phyloP scores from a whole-genome alignment of 1,284 basidiomycete genomes.

The Moesziomyces sp. region DNA sequence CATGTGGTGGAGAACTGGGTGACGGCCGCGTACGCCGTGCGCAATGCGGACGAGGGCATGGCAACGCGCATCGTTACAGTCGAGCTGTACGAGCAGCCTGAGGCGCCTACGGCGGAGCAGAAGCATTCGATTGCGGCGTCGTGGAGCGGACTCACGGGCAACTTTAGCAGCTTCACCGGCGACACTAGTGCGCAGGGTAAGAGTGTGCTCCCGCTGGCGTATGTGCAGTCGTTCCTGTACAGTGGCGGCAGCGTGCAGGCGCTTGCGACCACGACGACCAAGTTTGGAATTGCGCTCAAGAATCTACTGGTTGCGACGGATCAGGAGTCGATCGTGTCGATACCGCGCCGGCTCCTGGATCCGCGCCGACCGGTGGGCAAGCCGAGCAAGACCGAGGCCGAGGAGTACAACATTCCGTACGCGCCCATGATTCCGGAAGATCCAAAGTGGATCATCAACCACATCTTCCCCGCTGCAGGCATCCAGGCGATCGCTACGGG shows the following conservation, averaged over 20 bases:
- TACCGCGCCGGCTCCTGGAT: slow-evolving; percentile 82
- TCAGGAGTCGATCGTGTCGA: slow-evolving; percentile 78
- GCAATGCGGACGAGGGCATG: slow-evolving; percentile 72
- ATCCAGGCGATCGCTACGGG: slow-evolving; percentile 74
- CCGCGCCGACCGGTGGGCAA: slow-evolving; percentile 83
- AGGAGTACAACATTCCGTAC: slow-evolving; percentile 87
- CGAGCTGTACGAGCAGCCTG: slow-evolving; percentile 80
- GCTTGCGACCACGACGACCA: slow-evolving; percentile 76
- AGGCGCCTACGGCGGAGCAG: slow-evolving; percentile 82
- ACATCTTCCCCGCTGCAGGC: slow-evolving; percentile 73
- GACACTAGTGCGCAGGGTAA: slow-evolving; percentile 13
- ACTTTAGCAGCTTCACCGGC: slow-evolving; percentile 46
- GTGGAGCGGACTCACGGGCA: slow-evolving; percentile 33
- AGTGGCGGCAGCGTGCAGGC: slow-evolving; percentile 74
- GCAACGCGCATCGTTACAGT: slow-evolving; percentile 72
- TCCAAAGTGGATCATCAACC: slow-evolving; percentile 80
- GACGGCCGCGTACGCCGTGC: slow-evolving; percentile 76
- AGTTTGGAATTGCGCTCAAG: slow-evolving; percentile 86
- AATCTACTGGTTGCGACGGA: slow-evolving; percentile 88
- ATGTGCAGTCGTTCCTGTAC: slow-evolving; percentile 79
- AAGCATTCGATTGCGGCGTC: slow-evolving; percentile 16
- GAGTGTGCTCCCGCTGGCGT: slow-evolving; percentile 62
- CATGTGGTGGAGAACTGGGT: slow-evolving; percentile 91
- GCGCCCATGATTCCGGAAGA: slow-evolving; percentile 81
- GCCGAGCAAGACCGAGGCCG: slow-evolving; percentile 80